These are phyloP conservation scores for Hirsutella minnesotensis DNA, from an alignment of 2,329 filamentous ascomycete genomes.

Conservation along the genomic window DNA sequence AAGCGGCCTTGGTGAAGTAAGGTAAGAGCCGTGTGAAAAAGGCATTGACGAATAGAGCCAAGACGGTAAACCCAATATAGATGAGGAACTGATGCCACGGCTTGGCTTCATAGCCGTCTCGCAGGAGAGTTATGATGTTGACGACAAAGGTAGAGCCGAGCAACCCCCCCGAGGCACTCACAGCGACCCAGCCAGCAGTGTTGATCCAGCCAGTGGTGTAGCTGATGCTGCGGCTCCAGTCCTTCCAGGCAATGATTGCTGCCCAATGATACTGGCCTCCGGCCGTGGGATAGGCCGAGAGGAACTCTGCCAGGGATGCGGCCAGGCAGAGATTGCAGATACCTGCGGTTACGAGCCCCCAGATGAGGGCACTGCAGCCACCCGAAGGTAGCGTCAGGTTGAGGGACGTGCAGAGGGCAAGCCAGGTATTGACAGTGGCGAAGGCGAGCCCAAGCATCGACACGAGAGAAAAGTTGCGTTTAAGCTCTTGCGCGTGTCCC, in stretches of 20 bases:
- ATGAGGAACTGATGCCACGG: slow-evolving; percentile 65
- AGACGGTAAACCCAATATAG: slow-evolving; percentile 51
- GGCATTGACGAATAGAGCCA: slow-evolving; percentile 52
- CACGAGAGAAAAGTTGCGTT: slow-evolving; percentile 36
- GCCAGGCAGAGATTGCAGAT: slow-evolving; percentile 61
- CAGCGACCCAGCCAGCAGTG: slow-evolving; percentile 57
- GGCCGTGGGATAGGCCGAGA: slow-evolving; percentile 49
- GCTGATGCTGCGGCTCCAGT: slow-evolving; percentile 49
- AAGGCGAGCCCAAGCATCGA: slow-evolving; percentile 36
- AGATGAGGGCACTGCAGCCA: slow-evolving; percentile 59
- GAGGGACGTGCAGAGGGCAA: slow-evolving; percentile 34
- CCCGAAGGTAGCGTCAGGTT: slow-evolving; percentile 51
- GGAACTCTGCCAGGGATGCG: slow-evolving; percentile 58
- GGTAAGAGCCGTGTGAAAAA: slow-evolving; percentile 47
- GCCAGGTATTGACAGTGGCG: slow-evolving; percentile 39
- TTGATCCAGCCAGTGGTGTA: slow-evolving; percentile 67
- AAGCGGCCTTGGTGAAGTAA: slow-evolving; percentile 54
- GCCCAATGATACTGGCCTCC: slow-evolving; percentile 64
- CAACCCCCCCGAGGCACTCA: slow-evolving; percentile 56
- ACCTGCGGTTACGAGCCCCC: slow-evolving; percentile 52
- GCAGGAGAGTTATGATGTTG: slow-evolving; percentile 50
- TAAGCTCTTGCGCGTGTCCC: slow-evolving; percentile 36
- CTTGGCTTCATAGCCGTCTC: slow-evolving; percentile 42
- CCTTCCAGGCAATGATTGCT: slow-evolving; percentile 48
- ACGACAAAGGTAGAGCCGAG: slow-evolving; percentile 56